Evolutionary conservation across 305 asterid species (phyloP), one percentile per base, ranked within the genome.

Genomic region (Nicotiana rustica): DNA sequence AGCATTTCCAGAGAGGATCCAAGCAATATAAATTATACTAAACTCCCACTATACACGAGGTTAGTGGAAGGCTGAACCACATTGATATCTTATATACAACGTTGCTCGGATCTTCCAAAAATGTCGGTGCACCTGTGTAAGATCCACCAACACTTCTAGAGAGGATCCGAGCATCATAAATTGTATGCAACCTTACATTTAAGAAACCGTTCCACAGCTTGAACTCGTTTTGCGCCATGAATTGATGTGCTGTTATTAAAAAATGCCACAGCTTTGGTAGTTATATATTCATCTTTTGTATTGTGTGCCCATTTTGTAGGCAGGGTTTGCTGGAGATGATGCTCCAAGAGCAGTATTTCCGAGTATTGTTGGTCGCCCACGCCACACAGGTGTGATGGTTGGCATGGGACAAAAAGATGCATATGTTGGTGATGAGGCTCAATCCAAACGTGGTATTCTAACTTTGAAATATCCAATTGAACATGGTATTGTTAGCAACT

Each of bases 311-410:
- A n/a, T 10, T 49, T 6, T 35, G 1, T 13, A 66, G 85, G 85
- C 82, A 47, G 83, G 79, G 61, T 81, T 76, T 76, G 64, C 64
- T 25, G 79, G 79, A 73, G 79, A 73, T 5, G 79, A 49, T 49
- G 79, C 79, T 4, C 79, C 79, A 14, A 2, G 79, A 73, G 79
- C 79, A 13, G 79, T 73, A 18, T 73, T 73, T 49, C 79, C 79
- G 2, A 73, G 79, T 61, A 73, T 73, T 73, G 79, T 73, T 73
- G 79, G 79, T 49, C 44, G 79, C 44, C 79, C 79, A 73, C 79
- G 79, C 2, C 79, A 73, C 64, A 25, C 44, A 1, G 79, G 79
- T 49, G 79, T 73, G 44, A 73, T 73, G 79, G 79, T 73, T 73
- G 79, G 79, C 18, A 73, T 49, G 79, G 79, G 79, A 1, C 44